Base-by-base conservation (phyloP, 768 basidiomycete genomes). In the Boletus reticuloceps region DNA sequence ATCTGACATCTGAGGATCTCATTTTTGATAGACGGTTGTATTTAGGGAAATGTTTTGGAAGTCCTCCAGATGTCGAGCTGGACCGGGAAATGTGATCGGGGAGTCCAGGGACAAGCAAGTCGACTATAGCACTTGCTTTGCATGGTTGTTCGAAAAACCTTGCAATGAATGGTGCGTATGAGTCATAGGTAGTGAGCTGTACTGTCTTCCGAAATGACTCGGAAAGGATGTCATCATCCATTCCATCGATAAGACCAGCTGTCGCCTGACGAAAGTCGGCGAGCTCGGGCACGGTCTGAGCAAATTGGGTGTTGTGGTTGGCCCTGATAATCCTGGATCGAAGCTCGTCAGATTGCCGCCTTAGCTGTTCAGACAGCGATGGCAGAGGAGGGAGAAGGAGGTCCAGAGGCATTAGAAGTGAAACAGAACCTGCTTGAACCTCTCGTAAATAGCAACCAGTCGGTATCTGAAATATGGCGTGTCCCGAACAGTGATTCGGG, bases 41-140 rank as follows among this genome's bases (percentile, higher is more conserved):
- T 20, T 48, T 22, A 3, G 53, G 47, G 25, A 64, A 62, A 5
- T 9, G 17, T 16, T 64, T 62, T 19, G 56, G 5, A 14, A 39
- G 20, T 20, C 58, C 40, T 40, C 63, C 54, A 6, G 63, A 64
- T n/a, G 59, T 64, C 9, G 56, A 56, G 7, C 54, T 56, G 20
- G 64, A 64, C 19, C 14, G 31, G 17, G 27, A 36, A 8, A 64
- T 47, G n/a, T 20, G 58, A 38, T 61, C 55, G 16, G 63, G 59
- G 20, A 39, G 38, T 39, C 38, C 38, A 39, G 38, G 38, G 14
- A 13, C 38, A 6, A 39, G n/a, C 6, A 39, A 39, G 38, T 39
- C 17, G 38, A n/a, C n/a, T 16, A 61, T 7, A 3, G 22, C 50
- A 5, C 27, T 34, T 17, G 38, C 47, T 32, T 25, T 53, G 9